phyloP scores from a whole-genome alignment of 2,329 filamentous ascomycete genomes.

The Macroventuria anomochaeta region DNA sequence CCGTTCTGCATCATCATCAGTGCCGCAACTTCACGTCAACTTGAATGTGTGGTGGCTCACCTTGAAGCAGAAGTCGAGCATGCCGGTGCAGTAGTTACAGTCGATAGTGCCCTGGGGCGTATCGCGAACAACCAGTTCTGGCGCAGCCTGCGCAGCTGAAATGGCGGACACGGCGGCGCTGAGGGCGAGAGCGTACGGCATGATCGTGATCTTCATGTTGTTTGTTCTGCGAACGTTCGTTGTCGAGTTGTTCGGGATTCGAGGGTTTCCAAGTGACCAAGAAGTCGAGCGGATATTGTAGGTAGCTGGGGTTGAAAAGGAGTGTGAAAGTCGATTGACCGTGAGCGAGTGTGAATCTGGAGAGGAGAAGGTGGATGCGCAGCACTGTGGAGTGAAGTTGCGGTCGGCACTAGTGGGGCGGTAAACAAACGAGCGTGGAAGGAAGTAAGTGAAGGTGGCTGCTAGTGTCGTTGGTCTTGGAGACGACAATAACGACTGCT shows the following conservation, averaged over 20 bases:
- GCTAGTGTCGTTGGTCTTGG: background rate
- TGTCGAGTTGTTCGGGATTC: background rate
- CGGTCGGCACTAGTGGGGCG: background rate
- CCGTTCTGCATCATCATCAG: constrained; percentile 6
- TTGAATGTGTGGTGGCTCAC: background rate
- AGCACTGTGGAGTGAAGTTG: background rate
- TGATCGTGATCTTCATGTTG: constrained; percentile 1
- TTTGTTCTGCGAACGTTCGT: background rate
- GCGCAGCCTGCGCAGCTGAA: background rate
- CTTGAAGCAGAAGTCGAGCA: constrained; percentile 14
- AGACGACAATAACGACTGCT: background rate
- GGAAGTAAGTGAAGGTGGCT: constrained; percentile 5
- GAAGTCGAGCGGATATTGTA: background rate
- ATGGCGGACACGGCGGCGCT: background rate
- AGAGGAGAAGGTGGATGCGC: background rate
- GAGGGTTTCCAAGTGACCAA: background rate
- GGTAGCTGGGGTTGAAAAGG: background rate
- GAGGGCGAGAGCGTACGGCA: constrained; percentile 1
- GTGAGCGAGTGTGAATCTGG: background rate
- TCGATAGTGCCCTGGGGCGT: constrained; percentile 1
- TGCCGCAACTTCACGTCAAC: too few relatives aligned
- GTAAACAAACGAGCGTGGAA: constrained; percentile 1
- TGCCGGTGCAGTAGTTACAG: constrained; percentile 12
- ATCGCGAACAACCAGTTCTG: background rate
- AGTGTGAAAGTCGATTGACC: constrained; percentile 1